Evolutionary conservation across 148 eudicot species (phyloP), one percentile per base, ranked within the genome.

Genomic region (Camellia lanceoleosa): DNA sequence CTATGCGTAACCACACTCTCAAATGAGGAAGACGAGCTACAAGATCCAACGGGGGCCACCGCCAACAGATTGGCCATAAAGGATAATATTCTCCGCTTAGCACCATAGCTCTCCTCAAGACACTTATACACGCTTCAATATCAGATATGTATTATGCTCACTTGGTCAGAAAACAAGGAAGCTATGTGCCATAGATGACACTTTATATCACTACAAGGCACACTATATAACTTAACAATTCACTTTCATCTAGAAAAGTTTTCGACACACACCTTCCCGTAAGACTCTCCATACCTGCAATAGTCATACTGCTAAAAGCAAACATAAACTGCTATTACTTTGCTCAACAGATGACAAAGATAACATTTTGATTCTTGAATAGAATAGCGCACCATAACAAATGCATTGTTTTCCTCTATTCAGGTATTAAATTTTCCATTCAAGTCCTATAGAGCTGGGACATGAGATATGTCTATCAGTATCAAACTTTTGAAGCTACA

Each of bases 111-210:
- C 82, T 92, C 91, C 74, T 90, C 91, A 61, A 92, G 92, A 86
- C 88, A 92, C 82, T 90, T 92, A 68, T 87, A 92, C 47, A 88
- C 92, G 96, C 96, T 87, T 92, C 96, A 74, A 92, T 92, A 83
- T 92, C 96, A 43, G 96, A 79, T 92, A 92, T 9, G 96, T 92
- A 68, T 90, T 85, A 76, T 92, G 89, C 86, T 92, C 96, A 72
- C 92, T 90, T 79, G 96, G 92, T 93, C 90, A 89, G 85, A 84
- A 74, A 62, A 78, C 46, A 80, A 54, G 41, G 75, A 49, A 81
- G 11, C 54, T 76, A 58, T 47, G 38, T 69, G 79, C 68, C 59
- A 55, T 68, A 73, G 62, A 71, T 64, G 9, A 49, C 41, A 68
- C 46, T 75, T 62, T 44, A 44, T 5, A 3, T 9, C 14, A 62